A percentile compares a stretch with the other conserved stretches of the same genome.
phyloP scores from a whole-genome alignment of 768 basidiomycete genomes.

The Neoboletus brunneissimus region DNA sequence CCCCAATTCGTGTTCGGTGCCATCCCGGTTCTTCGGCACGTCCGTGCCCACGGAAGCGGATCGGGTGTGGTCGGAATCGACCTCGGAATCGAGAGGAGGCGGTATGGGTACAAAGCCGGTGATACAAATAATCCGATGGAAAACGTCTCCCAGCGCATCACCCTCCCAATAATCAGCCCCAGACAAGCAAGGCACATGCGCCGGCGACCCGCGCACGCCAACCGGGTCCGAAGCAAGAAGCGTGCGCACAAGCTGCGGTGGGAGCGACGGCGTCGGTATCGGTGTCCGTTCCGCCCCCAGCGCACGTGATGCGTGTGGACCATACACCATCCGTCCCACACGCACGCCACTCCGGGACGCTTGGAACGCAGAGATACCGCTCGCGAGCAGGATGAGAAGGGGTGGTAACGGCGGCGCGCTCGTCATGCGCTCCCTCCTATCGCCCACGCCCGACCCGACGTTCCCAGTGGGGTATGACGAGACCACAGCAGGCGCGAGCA shows the following conservation, averaged over 20 bases:
- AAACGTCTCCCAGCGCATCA: conserved; percentile 35
- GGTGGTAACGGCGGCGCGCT: conserved; percentile 35
- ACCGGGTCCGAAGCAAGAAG: conserved; percentile 20
- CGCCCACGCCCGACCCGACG: neutral
- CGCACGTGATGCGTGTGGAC: conserved; percentile 14
- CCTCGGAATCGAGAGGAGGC: conserved; percentile 7
- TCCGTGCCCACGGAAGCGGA: neutral
- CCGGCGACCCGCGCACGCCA: conserved; percentile 18
- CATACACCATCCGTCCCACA: conserved; percentile 15
- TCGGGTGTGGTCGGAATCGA: neutral
- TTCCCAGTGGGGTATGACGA: conserved; percentile 11
- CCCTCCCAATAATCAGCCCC: conserved; percentile 22
- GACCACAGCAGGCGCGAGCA: conserved; percentile 12
- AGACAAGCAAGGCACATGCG: conserved; percentile 14
- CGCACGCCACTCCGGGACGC: conserved; percentile 26
- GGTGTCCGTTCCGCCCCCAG: neutral
- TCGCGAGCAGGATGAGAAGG: conserved; percentile 25
- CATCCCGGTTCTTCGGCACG: neutral
- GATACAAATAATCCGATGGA: conserved; percentile 43
- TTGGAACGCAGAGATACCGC: conserved; percentile 9
- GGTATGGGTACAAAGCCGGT: conserved; percentile 41
- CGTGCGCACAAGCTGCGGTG: conserved; percentile 32
- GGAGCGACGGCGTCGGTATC: conserved; percentile 31
- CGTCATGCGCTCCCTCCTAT: conserved; percentile 22
- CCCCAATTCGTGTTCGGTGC: neutral